Evolutionary conservation across 768 basidiomycete species (phyloP).

Genomic region (Calocera cornea): DNA sequence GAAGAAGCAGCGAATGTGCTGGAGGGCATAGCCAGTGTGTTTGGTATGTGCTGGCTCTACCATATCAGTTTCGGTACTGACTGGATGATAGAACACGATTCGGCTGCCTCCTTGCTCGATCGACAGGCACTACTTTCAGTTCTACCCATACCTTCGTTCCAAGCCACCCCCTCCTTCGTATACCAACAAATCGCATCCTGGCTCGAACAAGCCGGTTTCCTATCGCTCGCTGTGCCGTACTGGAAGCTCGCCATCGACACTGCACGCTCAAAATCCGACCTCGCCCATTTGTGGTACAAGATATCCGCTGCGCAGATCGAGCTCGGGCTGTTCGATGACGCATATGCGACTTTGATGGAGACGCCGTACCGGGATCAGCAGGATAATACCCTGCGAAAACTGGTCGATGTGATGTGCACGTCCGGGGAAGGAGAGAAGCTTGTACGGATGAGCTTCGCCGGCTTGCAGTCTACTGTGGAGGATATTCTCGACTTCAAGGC

Average conservation of each 20-base stretch:
- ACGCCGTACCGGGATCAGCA: slow-evolving; percentile 68
- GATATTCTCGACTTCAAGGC: slow-evolving; percentile 81
- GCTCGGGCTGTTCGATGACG: slow-evolving; percentile 67
- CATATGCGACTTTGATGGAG: slow-evolving; percentile 64
- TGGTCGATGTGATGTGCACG: slow-evolving; percentile 90
- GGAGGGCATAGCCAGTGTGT: slow-evolving; percentile 59
- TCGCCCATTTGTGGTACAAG: slow-evolving; percentile 61
- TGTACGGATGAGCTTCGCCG: slow-evolving; percentile 71
- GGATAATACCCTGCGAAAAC: slow-evolving; percentile 66
- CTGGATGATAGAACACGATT: slow-evolving; percentile 7
- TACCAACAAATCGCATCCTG: slow-evolving; percentile 65
- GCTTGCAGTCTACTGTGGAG: slow-evolving; percentile 76
- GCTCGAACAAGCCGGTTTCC: slow-evolving; percentile 46
- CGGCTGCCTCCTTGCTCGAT: slow-evolving; percentile 25
- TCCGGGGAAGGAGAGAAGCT: slow-evolving; percentile 65
- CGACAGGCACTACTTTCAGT: slow-evolving; percentile 46
- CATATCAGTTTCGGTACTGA: background rate
- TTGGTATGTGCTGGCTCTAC: slow-evolving; percentile 39
- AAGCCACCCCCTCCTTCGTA: slow-evolving; percentile 54
- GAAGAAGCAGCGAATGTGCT: slow-evolving; percentile 62
- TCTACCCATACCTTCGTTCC: slow-evolving; percentile 40
- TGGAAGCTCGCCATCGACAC: slow-evolving; percentile 68
- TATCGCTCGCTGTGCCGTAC: slow-evolving; percentile 56
- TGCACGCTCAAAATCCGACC: slow-evolving; percentile 34
- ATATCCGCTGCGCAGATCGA: slow-evolving; percentile 65